Conservation (phyloP, 371 early-diverging fungal genomes). For the Coemansia sp. region DNA sequence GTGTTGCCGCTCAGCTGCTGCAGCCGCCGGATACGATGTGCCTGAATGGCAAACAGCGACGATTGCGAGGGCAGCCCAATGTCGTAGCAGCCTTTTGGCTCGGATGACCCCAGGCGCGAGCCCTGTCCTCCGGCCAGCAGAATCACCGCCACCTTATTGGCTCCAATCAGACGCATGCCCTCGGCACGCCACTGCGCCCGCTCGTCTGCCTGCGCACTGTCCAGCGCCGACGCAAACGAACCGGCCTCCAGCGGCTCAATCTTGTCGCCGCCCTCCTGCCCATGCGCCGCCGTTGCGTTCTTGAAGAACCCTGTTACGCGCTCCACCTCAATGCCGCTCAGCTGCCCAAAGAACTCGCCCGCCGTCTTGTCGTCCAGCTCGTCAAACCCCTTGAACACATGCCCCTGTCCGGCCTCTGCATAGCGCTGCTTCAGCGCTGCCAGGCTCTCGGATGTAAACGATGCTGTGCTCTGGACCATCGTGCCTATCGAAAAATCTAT, state of each 20-base stretch:
- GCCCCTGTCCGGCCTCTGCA: slow-evolving; percentile 80
- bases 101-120: slow-evolving; percentile 82
- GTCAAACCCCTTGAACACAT: slow-evolving; percentile 82
- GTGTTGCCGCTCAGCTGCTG: slow-evolving; percentile 59
- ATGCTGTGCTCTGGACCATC: slow-evolving; percentile 43
- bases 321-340: slow-evolving; percentile 71
- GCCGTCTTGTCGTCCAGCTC: slow-evolving; percentile 62
- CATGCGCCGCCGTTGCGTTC: background rate
- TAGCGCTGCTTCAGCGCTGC: slow-evolving; percentile 61
- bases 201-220: slow-evolving; percentile 53
- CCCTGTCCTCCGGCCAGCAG: slow-evolving; percentile 91
- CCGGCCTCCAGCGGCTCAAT: slow-evolving; percentile 77
- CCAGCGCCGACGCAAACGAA: slow-evolving; percentile 73
- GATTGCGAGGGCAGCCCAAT: slow-evolving; percentile 83
- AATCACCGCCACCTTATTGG: slow-evolving; percentile 91
- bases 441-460: slow-evolving; percentile 47
- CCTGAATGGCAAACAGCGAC: slow-evolving; percentile 89
- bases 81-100: slow-evolving; percentile 92
- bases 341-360: slow-evolving; percentile 62
- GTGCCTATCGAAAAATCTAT: background rate
- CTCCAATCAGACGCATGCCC: slow-evolving; percentile 76
- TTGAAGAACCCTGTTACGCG: slow-evolving; percentile 62
- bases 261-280: slow-evolving; percentile 1
- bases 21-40: slow-evolving; percentile 81
- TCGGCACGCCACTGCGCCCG: slow-evolving; percentile 67